Base-by-base conservation (phyloP, 1,139 yeast species). In the Yamadazyma songkhlaensis region DNA sequence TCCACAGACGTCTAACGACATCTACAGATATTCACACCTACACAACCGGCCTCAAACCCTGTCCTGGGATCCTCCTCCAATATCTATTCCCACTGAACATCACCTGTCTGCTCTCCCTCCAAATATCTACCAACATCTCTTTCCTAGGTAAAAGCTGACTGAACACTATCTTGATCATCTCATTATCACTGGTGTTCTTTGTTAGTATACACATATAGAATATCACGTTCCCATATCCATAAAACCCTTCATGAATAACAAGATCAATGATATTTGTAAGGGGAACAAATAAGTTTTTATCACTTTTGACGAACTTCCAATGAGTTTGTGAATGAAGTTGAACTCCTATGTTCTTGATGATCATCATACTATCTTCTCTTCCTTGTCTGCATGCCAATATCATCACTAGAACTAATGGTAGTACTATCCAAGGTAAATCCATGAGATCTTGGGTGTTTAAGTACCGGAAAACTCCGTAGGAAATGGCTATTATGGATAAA, bases 241-340 rank as follows among this genome's bases (percentile, higher is more conserved):
- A 71, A 51, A 82, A 81, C 1, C 84, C 88, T 53, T 83, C 90
- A 49, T 81, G 82, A 24, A 83, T 77, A 0, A 81, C 77, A 21
- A 82, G 54, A 53, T 81, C 87, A 4, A 75, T 70, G 36, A 82
- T 69, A 32, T 63, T 62, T 32, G 69, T 74, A 29, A 70, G 59
- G 0, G 86, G 81, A 10, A 80, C 66, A 49, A 81, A 79, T 17
- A 51, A 42, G 36, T 55, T 50, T 35, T 53, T 50, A 20, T 54
- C 53, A 6, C 47, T 38, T 11, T 49, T 50, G 12, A 42, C 39
- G 39, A 62, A 59, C 38, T 48, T 49, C 71, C 72, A 67, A 3
- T 49, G 29, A 20, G 55, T 53, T 29, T 51, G 49, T 4, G 63
- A 56, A 9, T 52, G 47, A 21, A 62, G 47, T 40, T 67, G 73